A percentile compares a stretch with the other conserved stretches of the same genome.
Conservation (phyloP, 179 eudicot genomes). For the Sideroxylon spinosum region DNA sequence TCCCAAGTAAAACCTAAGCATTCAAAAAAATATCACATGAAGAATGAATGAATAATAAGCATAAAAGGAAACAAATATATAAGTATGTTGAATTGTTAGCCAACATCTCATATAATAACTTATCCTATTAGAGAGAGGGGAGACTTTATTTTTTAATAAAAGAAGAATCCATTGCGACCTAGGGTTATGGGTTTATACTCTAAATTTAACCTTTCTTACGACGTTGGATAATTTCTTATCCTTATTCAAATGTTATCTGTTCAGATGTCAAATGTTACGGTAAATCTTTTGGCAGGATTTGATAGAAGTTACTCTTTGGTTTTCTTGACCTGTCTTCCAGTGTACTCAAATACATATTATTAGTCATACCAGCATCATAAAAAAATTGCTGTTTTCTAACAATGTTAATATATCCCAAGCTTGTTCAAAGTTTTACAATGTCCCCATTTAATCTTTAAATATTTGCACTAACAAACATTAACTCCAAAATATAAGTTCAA, state of each 20-base stretch:
- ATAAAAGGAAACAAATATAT: not conserved
- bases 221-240: not conserved
- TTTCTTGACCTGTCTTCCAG: not conserved
- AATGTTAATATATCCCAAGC: not conserved
- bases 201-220: no score
- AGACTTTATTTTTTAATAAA: no score
- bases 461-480: not conserved
- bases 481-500: not conserved
- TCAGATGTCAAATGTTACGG: not conserved
- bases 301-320: not conserved
- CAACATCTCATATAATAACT: no score
- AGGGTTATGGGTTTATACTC: no score
- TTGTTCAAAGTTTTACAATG: not conserved
- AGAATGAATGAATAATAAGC: not conserved
- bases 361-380: not conserved
- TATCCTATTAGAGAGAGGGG: no score
- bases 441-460: not conserved
- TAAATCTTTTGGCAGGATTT: not conserved
- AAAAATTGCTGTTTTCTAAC: not conserved
- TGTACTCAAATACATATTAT: not conserved
- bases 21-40: constrained; percentile 6
- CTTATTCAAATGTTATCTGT: not conserved
- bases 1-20: constrained; percentile 63
- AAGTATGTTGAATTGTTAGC: not conserved
- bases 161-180: no score